Percentiles rank a stretch among this genome's conserved stretches.
phyloP scores from a whole-genome alignment of 2,329 filamentous ascomycete species.

The Xylariaceae sp. region DNA sequence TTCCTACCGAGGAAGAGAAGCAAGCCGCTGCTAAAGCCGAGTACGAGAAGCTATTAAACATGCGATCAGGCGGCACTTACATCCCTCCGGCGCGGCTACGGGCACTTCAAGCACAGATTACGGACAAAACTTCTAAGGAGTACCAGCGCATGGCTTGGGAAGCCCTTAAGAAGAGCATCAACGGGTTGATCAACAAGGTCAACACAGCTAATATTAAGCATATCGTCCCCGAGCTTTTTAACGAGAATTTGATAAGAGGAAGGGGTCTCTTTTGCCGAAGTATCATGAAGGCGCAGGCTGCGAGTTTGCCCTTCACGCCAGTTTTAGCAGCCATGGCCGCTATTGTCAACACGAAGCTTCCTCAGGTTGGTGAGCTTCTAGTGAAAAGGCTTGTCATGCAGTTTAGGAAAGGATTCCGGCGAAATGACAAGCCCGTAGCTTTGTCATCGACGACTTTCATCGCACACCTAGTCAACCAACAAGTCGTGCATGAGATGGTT shows the following conservation, averaged over 20 bases:
- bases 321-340: conserved; percentile 96
- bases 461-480: conserved; percentile 93
- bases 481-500: conserved; percentile 92
- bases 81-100: conserved; percentile 90
- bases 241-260: conserved; percentile 90
- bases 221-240: conserved; percentile 94
- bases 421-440: conserved; percentile 97
- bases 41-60: conserved; percentile 88
- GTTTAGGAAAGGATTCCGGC: conserved; percentile 93
- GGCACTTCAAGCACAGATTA: conserved; percentile 94
- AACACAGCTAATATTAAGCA: conserved; percentile 98
- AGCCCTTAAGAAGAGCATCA: conserved; percentile 97
- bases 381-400: conserved; percentile 85
- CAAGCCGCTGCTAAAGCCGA: conserved; percentile 88
- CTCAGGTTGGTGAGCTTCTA: conserved; percentile 90
- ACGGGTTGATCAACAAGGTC: conserved; percentile 98
- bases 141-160: conserved; percentile 99
- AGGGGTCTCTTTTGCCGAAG: conserved; percentile 92
- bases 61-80: conserved; percentile 95
- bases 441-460: conserved; percentile 92
- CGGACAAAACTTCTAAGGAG: conserved; percentile 93
- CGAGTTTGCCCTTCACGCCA: conserved; percentile 92
- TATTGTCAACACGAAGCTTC: conserved; percentile 96
- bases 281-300: conserved; percentile 98
- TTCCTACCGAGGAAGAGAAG: conserved; percentile 77